Percentiles rank a stretch among this genome's conserved stretches.
Evolutionary conservation across 2,329 filamentous ascomycete genomes (phyloP).

Genomic region (Penicillium sp.): DNA sequence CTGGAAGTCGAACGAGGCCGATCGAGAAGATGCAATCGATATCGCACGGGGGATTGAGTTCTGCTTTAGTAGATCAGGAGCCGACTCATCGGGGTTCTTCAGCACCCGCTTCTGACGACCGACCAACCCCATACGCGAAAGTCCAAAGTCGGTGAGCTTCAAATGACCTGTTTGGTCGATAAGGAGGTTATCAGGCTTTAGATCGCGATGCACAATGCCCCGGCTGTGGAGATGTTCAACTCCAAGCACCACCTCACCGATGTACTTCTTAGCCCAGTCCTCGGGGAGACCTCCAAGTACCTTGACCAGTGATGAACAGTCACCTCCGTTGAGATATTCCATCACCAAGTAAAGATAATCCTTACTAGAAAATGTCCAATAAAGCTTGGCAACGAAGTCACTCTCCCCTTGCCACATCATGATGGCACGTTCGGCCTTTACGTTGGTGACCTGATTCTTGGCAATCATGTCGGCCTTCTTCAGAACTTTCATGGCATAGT

Average conservation of each 20-base stretch:
- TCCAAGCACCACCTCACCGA: constrained; percentile 91
- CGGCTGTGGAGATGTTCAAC: constrained; percentile 91
- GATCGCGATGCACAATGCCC: constrained; percentile 89
- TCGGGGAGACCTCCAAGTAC: constrained; percentile 83
- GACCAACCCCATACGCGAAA: constrained; percentile 93
- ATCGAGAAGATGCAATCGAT: constrained; percentile 82
- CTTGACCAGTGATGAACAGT: constrained; percentile 94
- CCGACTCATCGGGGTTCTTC: constrained; percentile 68
- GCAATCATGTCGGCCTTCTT: constrained; percentile 99
- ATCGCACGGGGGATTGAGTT: constrained; percentile 79
- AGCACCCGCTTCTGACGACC: constrained; percentile 91
- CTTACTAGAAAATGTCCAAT: constrained; percentile 99
- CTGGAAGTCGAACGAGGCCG: constrained; percentile 86
- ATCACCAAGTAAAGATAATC: constrained; percentile 97
- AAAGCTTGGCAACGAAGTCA: constrained; percentile 96
- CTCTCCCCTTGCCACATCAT: constrained; percentile 99
- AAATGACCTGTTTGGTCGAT: constrained; percentile 95
- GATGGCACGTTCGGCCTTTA: constrained; percentile 95
- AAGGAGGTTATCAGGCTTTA: constrained; percentile 93
- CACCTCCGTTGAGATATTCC: constrained; percentile 96
- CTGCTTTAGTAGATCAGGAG: constrained; percentile 82
- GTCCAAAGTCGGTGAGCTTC: constrained; percentile 92
- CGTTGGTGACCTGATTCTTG: constrained; percentile 98
- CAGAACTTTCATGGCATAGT: constrained; percentile 95
- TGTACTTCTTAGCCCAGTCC: constrained; percentile 96